Conservation (phyloP, 371 early-diverging fungal genomes). For the Mucor indicus region DNA sequence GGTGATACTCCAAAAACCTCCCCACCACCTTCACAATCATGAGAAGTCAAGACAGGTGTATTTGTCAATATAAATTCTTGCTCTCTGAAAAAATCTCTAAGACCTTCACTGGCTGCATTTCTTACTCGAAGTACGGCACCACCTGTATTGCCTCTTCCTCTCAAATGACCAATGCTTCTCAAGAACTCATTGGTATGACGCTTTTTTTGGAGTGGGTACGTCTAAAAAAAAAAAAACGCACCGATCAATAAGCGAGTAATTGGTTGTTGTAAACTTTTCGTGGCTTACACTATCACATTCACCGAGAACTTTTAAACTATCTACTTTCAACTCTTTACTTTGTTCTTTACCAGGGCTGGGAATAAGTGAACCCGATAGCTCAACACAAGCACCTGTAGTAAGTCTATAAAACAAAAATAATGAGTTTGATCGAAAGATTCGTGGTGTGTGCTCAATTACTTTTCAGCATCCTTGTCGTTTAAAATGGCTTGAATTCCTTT, state of each 20-base stretch:
- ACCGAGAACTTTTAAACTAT: slow-evolving; percentile 58
- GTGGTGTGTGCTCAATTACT: no score
- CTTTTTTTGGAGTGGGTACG: slow-evolving; percentile 90
- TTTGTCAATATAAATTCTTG: slow-evolving; percentile 79
- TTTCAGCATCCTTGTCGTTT: slow-evolving; percentile 48
- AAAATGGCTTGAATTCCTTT: slow-evolving; percentile 76
- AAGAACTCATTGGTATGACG: slow-evolving; percentile 77
- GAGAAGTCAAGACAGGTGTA: slow-evolving; percentile 82
- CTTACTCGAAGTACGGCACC: slow-evolving; percentile 73
- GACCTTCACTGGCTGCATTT: slow-evolving; percentile 58
- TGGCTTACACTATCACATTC: slow-evolving; percentile 57
- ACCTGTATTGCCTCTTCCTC: slow-evolving; percentile 77
- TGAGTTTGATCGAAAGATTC: no score
- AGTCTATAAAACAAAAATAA: slow-evolving; percentile 35
- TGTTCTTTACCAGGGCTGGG: slow-evolving; percentile 74
- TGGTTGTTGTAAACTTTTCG: background rate
- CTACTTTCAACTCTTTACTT: slow-evolving; percentile 69
- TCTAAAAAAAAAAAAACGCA: slow-evolving; percentile 26
- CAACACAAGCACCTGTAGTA: slow-evolving; percentile 70
- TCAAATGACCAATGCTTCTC: slow-evolving; percentile 74
- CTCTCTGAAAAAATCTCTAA: slow-evolving; percentile 72
- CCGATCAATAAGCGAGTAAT: background rate
- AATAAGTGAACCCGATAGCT: slow-evolving; percentile 62
- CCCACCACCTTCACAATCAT: slow-evolving; percentile 95
- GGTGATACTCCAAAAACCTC: slow-evolving; percentile 72